Conservation (phyloP, 495 filamentous ascomycete species). For the Neurospora sp. region DNA sequence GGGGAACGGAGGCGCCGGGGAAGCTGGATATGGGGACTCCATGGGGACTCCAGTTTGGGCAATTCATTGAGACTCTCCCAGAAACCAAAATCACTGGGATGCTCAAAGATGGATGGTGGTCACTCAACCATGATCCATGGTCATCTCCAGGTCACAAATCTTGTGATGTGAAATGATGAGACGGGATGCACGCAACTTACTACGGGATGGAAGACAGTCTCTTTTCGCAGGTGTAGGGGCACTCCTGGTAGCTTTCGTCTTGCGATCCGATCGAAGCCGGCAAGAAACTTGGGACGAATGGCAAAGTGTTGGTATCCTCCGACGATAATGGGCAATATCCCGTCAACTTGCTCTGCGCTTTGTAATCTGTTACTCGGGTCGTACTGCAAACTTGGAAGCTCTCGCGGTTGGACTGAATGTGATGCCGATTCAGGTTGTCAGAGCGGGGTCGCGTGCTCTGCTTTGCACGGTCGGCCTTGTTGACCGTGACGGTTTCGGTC, state of each 20-base stretch:
- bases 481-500: not conserved
- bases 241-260: not conserved
- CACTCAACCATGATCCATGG: not conserved
- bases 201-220: not conserved
- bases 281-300: too few relatives aligned
- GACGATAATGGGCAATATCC: too few relatives aligned
- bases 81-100: not conserved
- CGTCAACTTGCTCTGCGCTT: not conserved
- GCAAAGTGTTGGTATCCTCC: too few relatives aligned
- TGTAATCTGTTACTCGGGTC: not conserved
- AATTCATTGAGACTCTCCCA: too few relatives aligned
- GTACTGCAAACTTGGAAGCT: not conserved
- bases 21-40: not conserved
- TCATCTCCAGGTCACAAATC: too few relatives aligned
- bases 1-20: not conserved
- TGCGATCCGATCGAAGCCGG: too few relatives aligned
- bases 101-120: not conserved
- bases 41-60: too few relatives aligned
- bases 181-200: not conserved
- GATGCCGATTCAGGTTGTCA: not conserved
- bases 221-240: not conserved
- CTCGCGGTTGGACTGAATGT: not conserved
- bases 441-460: not conserved
- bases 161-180: not conserved
- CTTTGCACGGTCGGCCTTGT: not conserved